phyloP scores from a whole-genome alignment of 257 asterid genomes.

The Fraxinus quadrangulata region DNA sequence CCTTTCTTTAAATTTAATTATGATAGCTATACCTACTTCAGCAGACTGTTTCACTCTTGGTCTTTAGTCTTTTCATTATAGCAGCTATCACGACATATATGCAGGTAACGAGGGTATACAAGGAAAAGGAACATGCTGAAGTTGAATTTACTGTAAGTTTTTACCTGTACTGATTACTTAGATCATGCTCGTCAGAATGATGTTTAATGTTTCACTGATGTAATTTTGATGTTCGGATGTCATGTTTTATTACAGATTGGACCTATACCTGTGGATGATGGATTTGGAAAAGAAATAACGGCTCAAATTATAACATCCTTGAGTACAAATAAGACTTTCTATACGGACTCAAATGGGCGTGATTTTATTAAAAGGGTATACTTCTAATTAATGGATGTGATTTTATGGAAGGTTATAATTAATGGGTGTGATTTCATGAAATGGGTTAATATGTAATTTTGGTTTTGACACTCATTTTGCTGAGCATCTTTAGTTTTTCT shows the following conservation, averaged over 20 bases:
- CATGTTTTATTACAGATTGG: conserved; percentile 47
- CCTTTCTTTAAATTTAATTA: neutral
- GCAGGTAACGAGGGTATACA: conserved; percentile 67
- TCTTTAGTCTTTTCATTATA: conserved; percentile 13
- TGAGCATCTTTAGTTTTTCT: neutral
- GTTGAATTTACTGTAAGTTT: conserved; percentile 59
- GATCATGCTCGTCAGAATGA: conserved; percentile 13
- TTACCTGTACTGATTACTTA: conserved; percentile 16
- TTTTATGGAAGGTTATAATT: neutral
- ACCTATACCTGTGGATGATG: conserved; percentile 66
- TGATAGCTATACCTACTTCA: neutral
- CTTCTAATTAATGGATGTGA: neutral
- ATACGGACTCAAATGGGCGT: conserved; percentile 84
- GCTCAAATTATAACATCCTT: conserved; percentile 62
- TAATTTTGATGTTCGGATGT: conserved; percentile 23
- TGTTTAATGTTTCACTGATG: conserved; percentile 19
- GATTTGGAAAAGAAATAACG: conserved; percentile 72
- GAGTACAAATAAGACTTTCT: conserved; percentile 66
- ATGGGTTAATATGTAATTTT: neutral
- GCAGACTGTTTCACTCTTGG: conserved; percentile 20
- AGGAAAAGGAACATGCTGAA: conserved; percentile 63
- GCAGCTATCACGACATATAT: conserved; percentile 34
- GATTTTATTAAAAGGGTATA: conserved; percentile 80
- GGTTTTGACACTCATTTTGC: conserved; percentile 17
- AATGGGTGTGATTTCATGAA: neutral